Conservation (phyloP, 768 basidiomycete genomes). For the Pulveroboletus ravenelii region DNA sequence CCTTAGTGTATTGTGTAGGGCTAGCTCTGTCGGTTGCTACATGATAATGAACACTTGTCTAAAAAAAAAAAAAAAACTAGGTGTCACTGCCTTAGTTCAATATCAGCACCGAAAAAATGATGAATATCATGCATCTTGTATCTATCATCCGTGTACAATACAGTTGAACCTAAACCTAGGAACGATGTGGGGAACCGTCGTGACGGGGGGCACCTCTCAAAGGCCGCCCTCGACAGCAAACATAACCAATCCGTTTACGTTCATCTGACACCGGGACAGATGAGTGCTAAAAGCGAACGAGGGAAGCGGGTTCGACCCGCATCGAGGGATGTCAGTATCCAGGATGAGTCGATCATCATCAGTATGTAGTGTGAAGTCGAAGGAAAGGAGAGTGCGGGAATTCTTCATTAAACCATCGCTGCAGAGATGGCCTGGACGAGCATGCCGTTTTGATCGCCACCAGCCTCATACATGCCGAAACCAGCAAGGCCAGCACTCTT, state of each 20-base stretch:
- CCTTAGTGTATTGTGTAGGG: no score
- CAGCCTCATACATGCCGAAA: slow-evolving; percentile 44
- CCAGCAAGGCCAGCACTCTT: slow-evolving; percentile 31
- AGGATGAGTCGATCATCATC: slow-evolving; percentile 23
- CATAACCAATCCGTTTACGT: neutral
- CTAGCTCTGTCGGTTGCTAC: no score
- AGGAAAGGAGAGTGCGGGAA: slow-evolving; percentile 2
- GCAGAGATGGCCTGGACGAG: slow-evolving; percentile 32
- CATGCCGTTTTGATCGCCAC: slow-evolving; percentile 37
- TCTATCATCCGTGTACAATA: neutral
- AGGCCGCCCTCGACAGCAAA: slow-evolving; percentile 1
- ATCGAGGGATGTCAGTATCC: neutral
- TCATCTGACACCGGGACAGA: slow-evolving; percentile 17
- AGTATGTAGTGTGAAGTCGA: slow-evolving; percentile 3
- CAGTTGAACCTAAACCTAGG: neutral
- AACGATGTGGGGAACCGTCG: neutral
- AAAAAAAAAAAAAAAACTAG: no score
- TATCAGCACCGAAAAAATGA: neutral
- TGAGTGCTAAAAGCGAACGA: neutral
- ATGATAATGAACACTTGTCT: no score
- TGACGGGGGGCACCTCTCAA: slow-evolving; percentile 9
- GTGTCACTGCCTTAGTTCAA: no score
- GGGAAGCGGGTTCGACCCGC: slow-evolving; percentile 9
- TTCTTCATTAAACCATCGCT: slow-evolving; percentile 21
- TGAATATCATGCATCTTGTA: neutral